These are phyloP conservation scores for Trichoderma cornu-damae DNA, from an alignment of 2,329 filamentous ascomycete genomes.

Conservation along the genomic window DNA sequence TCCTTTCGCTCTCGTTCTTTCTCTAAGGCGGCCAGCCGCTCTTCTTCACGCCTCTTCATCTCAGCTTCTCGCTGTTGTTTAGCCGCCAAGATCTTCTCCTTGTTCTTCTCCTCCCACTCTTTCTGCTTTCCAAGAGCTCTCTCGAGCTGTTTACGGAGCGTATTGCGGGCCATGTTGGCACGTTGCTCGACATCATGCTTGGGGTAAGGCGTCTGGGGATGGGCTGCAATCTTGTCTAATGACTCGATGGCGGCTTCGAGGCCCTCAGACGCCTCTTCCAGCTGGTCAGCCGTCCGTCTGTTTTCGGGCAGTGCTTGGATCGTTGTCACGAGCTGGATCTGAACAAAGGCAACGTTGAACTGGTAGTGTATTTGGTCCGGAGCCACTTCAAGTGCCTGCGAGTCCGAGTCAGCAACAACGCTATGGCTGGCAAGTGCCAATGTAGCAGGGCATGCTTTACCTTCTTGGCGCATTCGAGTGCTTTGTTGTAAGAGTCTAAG, in stretches of 20 bases:
- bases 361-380: constrained; percentile 86
- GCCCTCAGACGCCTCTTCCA: constrained; percentile 73
- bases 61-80: constrained; percentile 76
- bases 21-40: constrained; percentile 61
- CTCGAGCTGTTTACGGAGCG: constrained; percentile 86
- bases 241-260: constrained; percentile 80
- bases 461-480: constrained; percentile 58
- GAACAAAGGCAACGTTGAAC: constrained; percentile 97
- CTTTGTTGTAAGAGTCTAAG: constrained; percentile 52
- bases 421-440: background rate
- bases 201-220: constrained; percentile 75
- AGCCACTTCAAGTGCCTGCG: constrained; percentile 66
- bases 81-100: constrained; percentile 77
- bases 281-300: constrained; percentile 71
- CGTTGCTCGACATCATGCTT: constrained; percentile 87
- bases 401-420: background rate
- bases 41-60: constrained; percentile 70
- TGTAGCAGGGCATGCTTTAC: constrained; percentile 38
- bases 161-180: constrained; percentile 95
- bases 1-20: constrained; percentile 68
- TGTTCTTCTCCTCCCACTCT: constrained; percentile 91
- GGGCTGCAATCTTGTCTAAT: constrained; percentile 57
- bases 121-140: constrained; percentile 77
- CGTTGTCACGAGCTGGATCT: constrained; percentile 84
- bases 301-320: constrained; percentile 70